Base-by-base conservation (phyloP, 23 red algal genomes). In the Chondrus crispus region DNA sequence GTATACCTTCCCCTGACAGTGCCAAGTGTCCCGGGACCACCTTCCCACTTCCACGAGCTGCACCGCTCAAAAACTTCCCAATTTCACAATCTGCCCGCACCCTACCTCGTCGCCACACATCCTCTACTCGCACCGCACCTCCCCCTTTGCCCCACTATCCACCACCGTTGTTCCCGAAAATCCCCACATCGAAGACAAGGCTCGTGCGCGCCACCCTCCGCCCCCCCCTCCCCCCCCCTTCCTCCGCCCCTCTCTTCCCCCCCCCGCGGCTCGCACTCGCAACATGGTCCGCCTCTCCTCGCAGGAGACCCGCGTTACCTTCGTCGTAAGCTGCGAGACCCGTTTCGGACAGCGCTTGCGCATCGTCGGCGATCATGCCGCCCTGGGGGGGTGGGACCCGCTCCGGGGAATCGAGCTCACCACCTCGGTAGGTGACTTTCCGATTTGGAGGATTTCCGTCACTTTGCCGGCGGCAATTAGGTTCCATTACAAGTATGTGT, bases 401-500 rank as follows among this genome's bases (percentile, higher is more conserved):
- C 33, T 83, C 5, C 70, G 89, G 18, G 93, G 75, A 14, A 42
- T 78, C 35, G 93, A 95, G 79, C 79, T 95, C 20, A 83, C 62
- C 29, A 90, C 85, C 14, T 80, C 37, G 5, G 74, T 46, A 40
- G 55, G 76, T 43, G 79, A 88, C 41, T 95, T 64, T 60, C 92
- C 88, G 3, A 77, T 48, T 14, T 98, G 96, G 96, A 57, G 58
- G 32, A 64, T 85, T 73, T 76, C 74, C 45, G 84, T 98, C 51
- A 87, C 82, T 58, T 81, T 98, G 37, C 92, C 93, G n/a, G 82
- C 73, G 26, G 84, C 54, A 42, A 62, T 58, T n/a, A 78, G 82
- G 46, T 60, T 95, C 19, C 58, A 68, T 3, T 98, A 98, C 93
- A 98, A 98, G 79, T 98, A 95, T 87, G 36, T 82, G 16, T 82